Conservation (phyloP, 169 alveolate species). For the Eimeria falciformis region DNA sequence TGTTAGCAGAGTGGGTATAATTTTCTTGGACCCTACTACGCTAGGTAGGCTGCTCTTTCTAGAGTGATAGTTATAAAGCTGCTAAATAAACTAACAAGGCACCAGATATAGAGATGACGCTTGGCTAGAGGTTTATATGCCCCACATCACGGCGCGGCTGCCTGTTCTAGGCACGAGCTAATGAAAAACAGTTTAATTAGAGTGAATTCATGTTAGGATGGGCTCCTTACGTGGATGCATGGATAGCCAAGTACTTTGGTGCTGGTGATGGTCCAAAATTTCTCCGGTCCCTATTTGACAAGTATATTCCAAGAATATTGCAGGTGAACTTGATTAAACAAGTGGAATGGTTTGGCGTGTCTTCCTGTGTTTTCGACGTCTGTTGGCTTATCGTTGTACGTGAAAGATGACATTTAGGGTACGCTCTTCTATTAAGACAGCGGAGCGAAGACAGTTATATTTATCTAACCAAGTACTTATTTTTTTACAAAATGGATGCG, state of each 20-base stretch:
- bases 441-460: no score
- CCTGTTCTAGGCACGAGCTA: neutral
- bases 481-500: no score
- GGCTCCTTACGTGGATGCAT: constrained; percentile 85
- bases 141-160: no score
- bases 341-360: neutral
- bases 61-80: no score
- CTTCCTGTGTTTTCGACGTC: neutral
- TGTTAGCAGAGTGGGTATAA: constrained; percentile 97
- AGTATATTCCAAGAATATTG: constrained; percentile 89
- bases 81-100: no score
- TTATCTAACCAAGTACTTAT: no score
- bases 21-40: constrained; percentile 92
- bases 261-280: constrained; percentile 79
- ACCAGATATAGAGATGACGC: no score
- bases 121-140: no score
- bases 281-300: constrained; percentile 82
- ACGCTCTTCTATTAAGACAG: no score
- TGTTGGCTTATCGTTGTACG: no score
- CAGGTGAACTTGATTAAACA: constrained; percentile 80
- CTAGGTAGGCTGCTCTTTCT: constrained; percentile 87
- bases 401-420: no score
- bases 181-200: neutral
- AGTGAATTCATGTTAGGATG: constrained; percentile 44
- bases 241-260: constrained; percentile 89